Percentiles rank a stretch among this genome's conserved stretches.
Evolutionary conservation across 2,329 filamentous ascomycete genomes (phyloP).

Genomic region (Scedosporium apiospermum): DNA sequence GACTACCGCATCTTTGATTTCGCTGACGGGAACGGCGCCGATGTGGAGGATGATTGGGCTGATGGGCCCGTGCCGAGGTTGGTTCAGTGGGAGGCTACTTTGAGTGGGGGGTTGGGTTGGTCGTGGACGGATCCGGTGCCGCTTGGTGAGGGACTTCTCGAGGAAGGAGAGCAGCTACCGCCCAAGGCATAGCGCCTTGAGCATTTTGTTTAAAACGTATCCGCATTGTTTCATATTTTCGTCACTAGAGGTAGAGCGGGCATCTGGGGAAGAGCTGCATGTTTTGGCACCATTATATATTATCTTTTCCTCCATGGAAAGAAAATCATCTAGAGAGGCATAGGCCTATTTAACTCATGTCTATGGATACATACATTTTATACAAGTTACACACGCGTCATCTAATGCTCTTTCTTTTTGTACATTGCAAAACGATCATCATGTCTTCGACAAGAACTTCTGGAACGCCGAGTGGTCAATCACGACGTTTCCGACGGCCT

Average conservation of each 20-base stretch:
- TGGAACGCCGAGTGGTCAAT: constrained; percentile 96
- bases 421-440: constrained; percentile 1
- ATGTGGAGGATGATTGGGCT: constrained; percentile 5
- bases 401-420: background rate
- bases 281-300: too few species aligned
- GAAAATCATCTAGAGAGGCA: background rate
- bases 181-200: background rate
- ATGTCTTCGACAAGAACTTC: constrained; percentile 76
- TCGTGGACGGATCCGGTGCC: constrained; percentile 25
- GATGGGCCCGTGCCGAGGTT: constrained; percentile 22
- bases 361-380: too few species aligned
- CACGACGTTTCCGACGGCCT: constrained; percentile 80
- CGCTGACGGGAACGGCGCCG: constrained; percentile 12
- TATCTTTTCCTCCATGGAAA: background rate
- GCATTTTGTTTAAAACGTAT: background rate
- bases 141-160: constrained; percentile 29
- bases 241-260: too few species aligned
- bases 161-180: constrained; percentile 13
- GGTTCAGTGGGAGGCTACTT: constrained; percentile 34
- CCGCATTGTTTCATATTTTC: too few species aligned
- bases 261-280: too few species aligned
- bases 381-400: background rate
- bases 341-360: too few species aligned
- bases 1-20: constrained; percentile 58
- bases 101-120: constrained; percentile 24